These are phyloP conservation scores for Penicillium lagena DNA, from an alignment of 495 filamentous ascomycete species.

Conservation along the genomic window DNA sequence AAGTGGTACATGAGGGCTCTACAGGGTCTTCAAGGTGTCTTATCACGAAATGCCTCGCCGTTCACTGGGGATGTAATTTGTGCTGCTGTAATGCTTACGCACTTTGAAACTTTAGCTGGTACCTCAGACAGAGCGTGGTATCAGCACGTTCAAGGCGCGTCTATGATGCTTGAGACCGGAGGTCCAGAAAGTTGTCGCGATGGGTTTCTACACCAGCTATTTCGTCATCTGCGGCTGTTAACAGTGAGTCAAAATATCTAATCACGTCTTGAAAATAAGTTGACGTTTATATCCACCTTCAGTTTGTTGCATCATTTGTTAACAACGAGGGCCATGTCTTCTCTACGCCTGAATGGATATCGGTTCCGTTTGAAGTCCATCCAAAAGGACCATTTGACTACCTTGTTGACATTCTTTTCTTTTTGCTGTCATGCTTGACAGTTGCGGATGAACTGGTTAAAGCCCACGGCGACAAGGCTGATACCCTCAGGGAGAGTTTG, in stretches of 20 bases:
- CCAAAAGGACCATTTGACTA: constrained; percentile 7
- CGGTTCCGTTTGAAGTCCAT: constrained; percentile 4
- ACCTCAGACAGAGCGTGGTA: constrained; percentile 6
- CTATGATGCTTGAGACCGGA: constrained; percentile 3
- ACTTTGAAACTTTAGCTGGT: constrained; percentile 7
- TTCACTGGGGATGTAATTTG: constrained; percentile 4
- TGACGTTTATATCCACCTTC: too few relatives aligned
- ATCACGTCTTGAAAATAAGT: too few relatives aligned
- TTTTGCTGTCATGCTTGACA: constrained; percentile 3
- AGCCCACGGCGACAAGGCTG: not conserved
- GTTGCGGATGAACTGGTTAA: constrained; percentile 1
- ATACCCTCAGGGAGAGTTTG: not conserved
- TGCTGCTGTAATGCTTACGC: constrained; percentile 9
- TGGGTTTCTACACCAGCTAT: constrained; percentile 9
- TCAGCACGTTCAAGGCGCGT: constrained; percentile 8
- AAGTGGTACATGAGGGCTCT: constrained; percentile 10
- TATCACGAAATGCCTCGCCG: not conserved
- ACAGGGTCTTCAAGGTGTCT: constrained; percentile 1
- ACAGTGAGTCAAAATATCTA: not conserved
- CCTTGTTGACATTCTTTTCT: constrained; percentile 8
- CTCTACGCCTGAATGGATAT: constrained; percentile 3
- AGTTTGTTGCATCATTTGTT: constrained; percentile 5
- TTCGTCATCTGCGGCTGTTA: constrained; percentile 10
- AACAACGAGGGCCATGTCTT: constrained; percentile 7
- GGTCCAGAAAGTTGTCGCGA: constrained; percentile 6